These are phyloP conservation scores for Keithomyces neogunnii DNA, from an alignment of 2,329 filamentous ascomycete genomes.

Conservation along the genomic window DNA sequence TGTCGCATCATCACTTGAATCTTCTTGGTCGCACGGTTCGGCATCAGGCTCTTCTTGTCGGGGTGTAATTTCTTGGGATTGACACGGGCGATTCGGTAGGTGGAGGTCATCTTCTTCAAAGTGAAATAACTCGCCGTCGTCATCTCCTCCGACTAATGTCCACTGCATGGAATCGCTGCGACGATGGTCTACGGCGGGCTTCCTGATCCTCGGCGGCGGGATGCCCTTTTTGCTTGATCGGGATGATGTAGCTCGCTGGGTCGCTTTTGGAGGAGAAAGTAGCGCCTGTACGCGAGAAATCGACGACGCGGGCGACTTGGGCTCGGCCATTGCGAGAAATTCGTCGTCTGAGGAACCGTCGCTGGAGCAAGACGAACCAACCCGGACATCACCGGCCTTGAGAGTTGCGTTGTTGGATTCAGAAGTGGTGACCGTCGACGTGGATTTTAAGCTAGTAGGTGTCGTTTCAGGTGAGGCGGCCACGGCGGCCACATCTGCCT, in stretches of 20 bases:
- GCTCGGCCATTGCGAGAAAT: slow-evolving; percentile 30
- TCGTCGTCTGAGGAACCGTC: slow-evolving; percentile 31
- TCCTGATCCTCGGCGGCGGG: not conserved
- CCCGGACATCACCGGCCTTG: not conserved
- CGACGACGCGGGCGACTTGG: not conserved
- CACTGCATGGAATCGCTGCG: not conserved
- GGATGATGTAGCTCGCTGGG: slow-evolving; percentile 5
- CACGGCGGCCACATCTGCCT: not conserved
- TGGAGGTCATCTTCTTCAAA: slow-evolving; percentile 32
- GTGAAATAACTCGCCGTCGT: slow-evolving; percentile 36
- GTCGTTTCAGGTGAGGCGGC: not conserved
- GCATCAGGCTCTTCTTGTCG: slow-evolving; percentile 17
- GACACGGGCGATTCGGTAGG: slow-evolving; percentile 11
- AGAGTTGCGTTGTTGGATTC: not conserved
- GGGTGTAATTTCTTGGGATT: not conserved
- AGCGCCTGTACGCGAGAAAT: not conserved
- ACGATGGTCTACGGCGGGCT: not conserved
- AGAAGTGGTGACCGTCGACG: not conserved
- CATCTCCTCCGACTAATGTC: not conserved
- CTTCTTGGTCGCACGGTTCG: slow-evolving; percentile 11
- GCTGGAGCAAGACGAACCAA: slow-evolving; percentile 11
- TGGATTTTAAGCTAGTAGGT: not conserved
- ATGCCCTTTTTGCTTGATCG: not conserved
- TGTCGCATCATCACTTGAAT: not conserved
- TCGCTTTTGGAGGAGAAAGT: slow-evolving; percentile 16